These are phyloP conservation scores for Mortierella sp. DNA, from an alignment of 371 early-diverging fungal genomes.

Conservation along the genomic window DNA sequence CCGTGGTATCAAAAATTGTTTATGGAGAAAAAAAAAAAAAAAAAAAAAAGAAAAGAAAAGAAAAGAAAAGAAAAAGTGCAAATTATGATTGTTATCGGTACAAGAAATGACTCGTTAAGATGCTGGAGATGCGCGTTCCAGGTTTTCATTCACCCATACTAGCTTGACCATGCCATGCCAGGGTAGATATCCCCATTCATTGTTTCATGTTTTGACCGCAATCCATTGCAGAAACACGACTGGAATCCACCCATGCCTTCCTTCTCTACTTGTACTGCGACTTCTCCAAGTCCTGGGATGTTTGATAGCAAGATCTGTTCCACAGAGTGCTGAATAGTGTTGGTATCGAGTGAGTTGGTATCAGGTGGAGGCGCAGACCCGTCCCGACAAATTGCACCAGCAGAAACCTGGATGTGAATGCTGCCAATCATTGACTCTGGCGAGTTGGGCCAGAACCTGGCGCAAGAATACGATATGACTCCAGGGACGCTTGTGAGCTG, in stretches of 20 bases:
- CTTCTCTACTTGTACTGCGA: slow-evolving; percentile 46
- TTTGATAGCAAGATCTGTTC: slow-evolving; percentile 42
- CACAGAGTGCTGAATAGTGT: slow-evolving; percentile 40
- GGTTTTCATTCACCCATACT: background rate
- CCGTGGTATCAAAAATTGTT: slow-evolving; percentile 1
- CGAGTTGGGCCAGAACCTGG: slow-evolving; percentile 75
- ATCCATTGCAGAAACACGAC: slow-evolving; percentile 47
- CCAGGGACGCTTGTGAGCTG: slow-evolving; percentile 60
- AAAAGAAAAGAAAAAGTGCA: background rate
- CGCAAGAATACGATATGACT: slow-evolving; percentile 60
- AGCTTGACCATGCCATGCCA: slow-evolving; percentile 22
- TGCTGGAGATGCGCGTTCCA: background rate
- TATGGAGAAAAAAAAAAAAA: background rate
- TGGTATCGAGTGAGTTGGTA: slow-evolving; percentile 14
- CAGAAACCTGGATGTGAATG: slow-evolving; percentile 64
- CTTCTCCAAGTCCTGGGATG: slow-evolving; percentile 34
- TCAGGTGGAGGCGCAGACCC: background rate
- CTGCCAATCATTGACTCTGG: slow-evolving; percentile 70
- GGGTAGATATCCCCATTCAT: background rate
- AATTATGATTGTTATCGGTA: background rate
- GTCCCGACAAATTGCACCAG: slow-evolving; percentile 17
- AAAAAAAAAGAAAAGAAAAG: no score
- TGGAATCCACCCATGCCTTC: slow-evolving; percentile 46
- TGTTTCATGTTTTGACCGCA: slow-evolving; percentile 26
- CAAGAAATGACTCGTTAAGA: background rate